Evolutionary conservation across 176 grass and related monocot species (phyloP).

Genomic region (Oryza australiensis): DNA sequence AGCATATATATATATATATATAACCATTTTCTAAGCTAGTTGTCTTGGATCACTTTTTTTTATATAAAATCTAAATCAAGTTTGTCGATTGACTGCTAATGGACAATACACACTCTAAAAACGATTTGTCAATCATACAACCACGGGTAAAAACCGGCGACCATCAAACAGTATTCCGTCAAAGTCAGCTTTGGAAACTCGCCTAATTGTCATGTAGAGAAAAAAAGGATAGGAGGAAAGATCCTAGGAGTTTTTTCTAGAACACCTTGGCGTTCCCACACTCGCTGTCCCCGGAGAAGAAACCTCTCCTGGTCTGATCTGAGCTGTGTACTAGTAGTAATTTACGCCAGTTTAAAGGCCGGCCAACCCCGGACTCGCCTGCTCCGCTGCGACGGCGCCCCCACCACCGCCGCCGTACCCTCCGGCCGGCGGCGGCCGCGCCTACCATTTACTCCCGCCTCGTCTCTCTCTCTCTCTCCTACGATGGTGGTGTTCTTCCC

Average conservation of each 20-base stretch:
- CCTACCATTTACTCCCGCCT: slow-evolving; percentile 26
- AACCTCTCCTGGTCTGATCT: background rate
- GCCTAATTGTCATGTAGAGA: too few species aligned
- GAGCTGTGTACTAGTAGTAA: background rate
- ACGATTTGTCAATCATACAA: too few species aligned
- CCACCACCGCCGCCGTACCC: background rate
- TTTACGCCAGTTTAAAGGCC: background rate
- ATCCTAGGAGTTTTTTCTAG: too few species aligned
- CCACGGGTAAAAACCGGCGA: too few species aligned
- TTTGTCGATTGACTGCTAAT: background rate
- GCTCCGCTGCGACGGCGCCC: background rate
- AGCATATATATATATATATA: too few species aligned
- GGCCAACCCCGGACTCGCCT: background rate
- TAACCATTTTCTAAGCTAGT: too few species aligned
- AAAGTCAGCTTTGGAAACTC: too few species aligned
- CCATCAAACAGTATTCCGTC: too few species aligned
- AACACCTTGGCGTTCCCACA: too few species aligned
- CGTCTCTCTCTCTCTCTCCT: background rate
- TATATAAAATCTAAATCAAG: background rate
- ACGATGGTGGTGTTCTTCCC: background rate
- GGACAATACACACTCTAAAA: too few species aligned
- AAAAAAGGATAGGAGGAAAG: too few species aligned
- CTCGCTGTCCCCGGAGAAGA: background rate
- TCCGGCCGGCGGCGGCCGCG: slow-evolving; percentile 37
- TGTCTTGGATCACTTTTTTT: background rate